Evolutionary conservation across 2,329 filamentous ascomycete genomes (phyloP), one percentile per base, ranked within the genome.

Genomic region (Simplicillium aogashimaense): DNA sequence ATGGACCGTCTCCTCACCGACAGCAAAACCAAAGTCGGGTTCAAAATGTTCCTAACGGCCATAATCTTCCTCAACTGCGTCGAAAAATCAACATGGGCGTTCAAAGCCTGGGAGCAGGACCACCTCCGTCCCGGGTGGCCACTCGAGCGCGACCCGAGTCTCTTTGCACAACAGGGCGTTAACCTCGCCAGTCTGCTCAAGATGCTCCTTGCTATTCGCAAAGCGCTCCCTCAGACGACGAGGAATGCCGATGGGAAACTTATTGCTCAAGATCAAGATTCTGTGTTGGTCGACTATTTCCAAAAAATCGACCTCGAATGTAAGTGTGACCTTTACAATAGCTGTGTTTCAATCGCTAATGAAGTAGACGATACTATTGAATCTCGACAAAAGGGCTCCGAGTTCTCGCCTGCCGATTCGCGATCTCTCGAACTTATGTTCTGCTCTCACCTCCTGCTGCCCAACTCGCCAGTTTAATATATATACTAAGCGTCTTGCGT

Each of bases 81-180:
- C 12, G 78, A 83, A 53, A 82, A 81, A 59, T 77, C 76, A 0
- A 81, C 77, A 0, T 83, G 78, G 78, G 72, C 75, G 1, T 81
- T 81, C 60, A 79, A 80, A 46, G 76, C 74, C 2, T 83, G 77
- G 76, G 76, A 81, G 49, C 74, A 81, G 52, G 69, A 76, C 41
- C 71, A 73, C 37, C 66, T 80, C 18, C 67, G 72, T 2, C 67
- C 68, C 1, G 67, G 70, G 34, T 82, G 78, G 78, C 78, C 78
- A 4, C 63, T 82, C 3, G 74, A 77, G 51, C 57, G 64, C 30
- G 70, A 72, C 7, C 78, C 78, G 0, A 60, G 64, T 37, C 63
- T 65, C 38, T 82, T 75, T 50, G 73, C 74, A 1, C 66, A 70
- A 41, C 76, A 81, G 47, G 77, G 77, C 13, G 69, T 73, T 35